Evolutionary conservation across 2,329 filamentous ascomycete species (phyloP).

Genomic region (Aspergillus brasiliensis): DNA sequence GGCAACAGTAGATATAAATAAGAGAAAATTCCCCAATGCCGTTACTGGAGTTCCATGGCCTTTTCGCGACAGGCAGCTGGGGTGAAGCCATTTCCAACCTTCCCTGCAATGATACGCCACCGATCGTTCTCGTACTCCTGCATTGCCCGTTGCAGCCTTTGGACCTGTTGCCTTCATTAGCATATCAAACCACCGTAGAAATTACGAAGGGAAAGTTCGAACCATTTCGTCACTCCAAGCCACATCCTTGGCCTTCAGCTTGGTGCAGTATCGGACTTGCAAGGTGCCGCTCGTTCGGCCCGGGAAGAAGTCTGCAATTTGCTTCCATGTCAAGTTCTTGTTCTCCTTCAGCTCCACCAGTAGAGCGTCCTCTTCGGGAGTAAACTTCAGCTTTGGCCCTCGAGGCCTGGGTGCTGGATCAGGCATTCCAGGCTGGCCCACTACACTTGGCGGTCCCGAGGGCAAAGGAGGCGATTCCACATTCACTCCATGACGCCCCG

Average conservation of each 20-base stretch:
- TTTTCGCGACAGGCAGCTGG: conserved; percentile 84
- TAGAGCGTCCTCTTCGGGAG: conserved; percentile 83
- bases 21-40: conserved; percentile 5
- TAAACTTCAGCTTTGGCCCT: conserved; percentile 92
- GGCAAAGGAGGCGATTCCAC: conserved; percentile 44
- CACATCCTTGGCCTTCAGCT: conserved; percentile 89
- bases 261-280: conserved; percentile 93
- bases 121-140: conserved; percentile 63
- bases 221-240: conserved; percentile 95
- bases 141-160: conserved; percentile 42
- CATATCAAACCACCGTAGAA: neutral
- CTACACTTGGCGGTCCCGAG: conserved; percentile 76
- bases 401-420: conserved; percentile 75
- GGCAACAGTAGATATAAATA: conserved; percentile 2
- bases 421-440: conserved; percentile 86
- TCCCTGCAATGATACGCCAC: conserved; percentile 88
- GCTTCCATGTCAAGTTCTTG: conserved; percentile 93
- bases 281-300: conserved; percentile 86
- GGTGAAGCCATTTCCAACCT: conserved; percentile 87
- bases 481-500: conserved; percentile 62
- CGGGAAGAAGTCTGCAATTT: conserved; percentile 95
- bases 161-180: conserved; percentile 32
- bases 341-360: conserved; percentile 91
- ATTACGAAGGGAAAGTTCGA: conserved; percentile 24
- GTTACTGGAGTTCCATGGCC: conserved; percentile 50